Evolutionary conservation across 2,329 filamentous ascomycete genomes (phyloP).

Genomic region (Penicillium fuscoglaucum): DNA sequence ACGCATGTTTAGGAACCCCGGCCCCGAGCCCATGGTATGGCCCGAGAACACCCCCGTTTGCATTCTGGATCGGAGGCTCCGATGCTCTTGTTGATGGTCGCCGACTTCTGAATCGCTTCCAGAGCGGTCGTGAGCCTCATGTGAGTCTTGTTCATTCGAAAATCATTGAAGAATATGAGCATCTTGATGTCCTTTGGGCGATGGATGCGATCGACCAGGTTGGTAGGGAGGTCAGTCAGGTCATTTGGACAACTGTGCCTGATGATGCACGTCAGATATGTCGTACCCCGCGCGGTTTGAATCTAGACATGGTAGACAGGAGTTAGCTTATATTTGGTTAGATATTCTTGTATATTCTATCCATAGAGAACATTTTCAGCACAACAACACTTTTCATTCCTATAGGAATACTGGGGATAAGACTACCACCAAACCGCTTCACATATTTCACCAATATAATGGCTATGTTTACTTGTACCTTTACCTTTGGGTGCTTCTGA

Average conservation of each 20-base stretch:
- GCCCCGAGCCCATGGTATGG: constrained; percentile 75
- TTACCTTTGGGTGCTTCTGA: neutral
- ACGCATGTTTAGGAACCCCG: constrained; percentile 19
- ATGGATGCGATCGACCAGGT: constrained; percentile 84
- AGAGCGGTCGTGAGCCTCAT: constrained; percentile 75
- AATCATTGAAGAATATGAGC: constrained; percentile 83
- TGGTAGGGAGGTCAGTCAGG: constrained; percentile 74
- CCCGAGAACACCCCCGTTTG: constrained; percentile 73
- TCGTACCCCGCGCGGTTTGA: constrained; percentile 58
- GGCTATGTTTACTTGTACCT: neutral
- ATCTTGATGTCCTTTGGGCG: constrained; percentile 93
- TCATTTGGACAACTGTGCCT: constrained; percentile 75
- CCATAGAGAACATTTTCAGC: neutral
- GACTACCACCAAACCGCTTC: neutral
- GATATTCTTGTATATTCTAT: neutral
- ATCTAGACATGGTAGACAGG: constrained; percentile 3
- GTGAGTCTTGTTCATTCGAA: constrained; percentile 79
- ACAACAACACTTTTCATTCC: neutral
- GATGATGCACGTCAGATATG: constrained; percentile 59
- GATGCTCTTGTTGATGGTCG: constrained; percentile 83
- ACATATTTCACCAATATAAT: neutral
- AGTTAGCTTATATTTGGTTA: neutral
- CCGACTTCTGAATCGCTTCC: constrained; percentile 71
- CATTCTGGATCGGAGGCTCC: constrained; percentile 80
- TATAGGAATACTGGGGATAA: neutral